Conservation (phyloP, 306 rosid species). For the Pyrus bretschneideri region DNA sequence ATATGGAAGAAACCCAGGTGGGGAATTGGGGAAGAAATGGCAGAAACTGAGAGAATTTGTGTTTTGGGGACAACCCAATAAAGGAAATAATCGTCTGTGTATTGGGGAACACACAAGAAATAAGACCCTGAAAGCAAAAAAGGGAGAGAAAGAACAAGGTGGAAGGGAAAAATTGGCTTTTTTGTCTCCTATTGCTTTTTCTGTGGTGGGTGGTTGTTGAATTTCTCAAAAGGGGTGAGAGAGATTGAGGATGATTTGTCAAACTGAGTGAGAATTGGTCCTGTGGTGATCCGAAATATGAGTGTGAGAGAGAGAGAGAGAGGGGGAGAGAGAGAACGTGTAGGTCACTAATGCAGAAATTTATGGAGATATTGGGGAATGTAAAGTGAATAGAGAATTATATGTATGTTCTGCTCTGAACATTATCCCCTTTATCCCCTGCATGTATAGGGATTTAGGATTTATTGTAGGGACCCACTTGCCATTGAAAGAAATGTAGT, state of each 20-base stretch:
- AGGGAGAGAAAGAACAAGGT: background rate
- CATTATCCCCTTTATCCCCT: background rate
- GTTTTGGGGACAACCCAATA: background rate
- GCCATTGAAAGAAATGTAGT: background rate
- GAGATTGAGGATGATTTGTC: background rate
- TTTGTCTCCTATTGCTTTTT: conserved; percentile 15
- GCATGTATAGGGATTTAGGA: background rate
- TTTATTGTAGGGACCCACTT: background rate
- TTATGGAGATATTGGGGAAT: background rate
- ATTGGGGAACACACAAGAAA: conserved; percentile 19
- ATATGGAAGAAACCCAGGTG: conserved; percentile 1
- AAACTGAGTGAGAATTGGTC: conserved; percentile 18
- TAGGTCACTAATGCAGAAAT: conserved; percentile 1
- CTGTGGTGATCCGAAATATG: conserved; percentile 57
- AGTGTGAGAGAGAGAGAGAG: conserved; percentile 3
- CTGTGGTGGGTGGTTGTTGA: conserved; percentile 32
- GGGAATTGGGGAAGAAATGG: background rate
- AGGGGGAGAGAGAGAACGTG: conserved; percentile 12
- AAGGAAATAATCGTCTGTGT: background rate
- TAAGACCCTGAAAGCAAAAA: conserved; percentile 1
- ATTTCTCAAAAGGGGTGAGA: conserved; percentile 11
- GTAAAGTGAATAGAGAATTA: background rate
- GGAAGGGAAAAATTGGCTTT: conserved; percentile 5
- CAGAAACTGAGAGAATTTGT: conserved; percentile 6
- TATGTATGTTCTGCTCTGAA: background rate